Evolutionary conservation across 345 rosid species (phyloP), one percentile per base, ranked within the genome.

Genomic region (Eucalyptus rudis): DNA sequence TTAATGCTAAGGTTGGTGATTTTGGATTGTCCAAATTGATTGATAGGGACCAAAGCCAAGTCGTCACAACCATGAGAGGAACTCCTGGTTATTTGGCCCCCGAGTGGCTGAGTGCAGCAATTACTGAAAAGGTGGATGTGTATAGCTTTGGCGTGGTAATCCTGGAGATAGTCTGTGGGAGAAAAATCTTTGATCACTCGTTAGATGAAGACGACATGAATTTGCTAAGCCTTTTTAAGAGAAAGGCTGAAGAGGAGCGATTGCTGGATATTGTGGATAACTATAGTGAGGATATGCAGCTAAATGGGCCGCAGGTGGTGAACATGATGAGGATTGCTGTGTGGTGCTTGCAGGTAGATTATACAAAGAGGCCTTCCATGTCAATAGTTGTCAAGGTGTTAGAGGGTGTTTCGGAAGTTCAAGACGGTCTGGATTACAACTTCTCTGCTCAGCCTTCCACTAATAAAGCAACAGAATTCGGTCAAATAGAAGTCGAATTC

Each of bases 271-370:
- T 92, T 40, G 89, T 93, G 10, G 92, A 92, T 54, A 68, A 56
- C 52, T n/a, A 6, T 29, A 64, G 80, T 11, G 89, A 89, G 27
- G 92, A 91, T 49, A 90, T 92, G 92, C 84, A 88, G 51, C 50
- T 66, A 62, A 76, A 91, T 50, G 86, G 62, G 12, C 62, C 4
- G 0, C 89, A 90, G 16, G 92, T 71, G 3, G 81, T 86, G 71
- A 49, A 88, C 56, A 91, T 87, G 90, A 88, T 91, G 92, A 90
- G 56, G 88, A 44, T 92, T 83, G 91, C 90, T 51, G 89, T 88
- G 8, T 91, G 95, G 94, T 92, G 95, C n/a, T 17, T 93, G 86
- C 95, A 92, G 71, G 76, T 84, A 24, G 91, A 93, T 76, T 88
- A 36, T 20, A 31, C 56, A 6, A 90, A 52, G 86, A 85, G 90